Base-by-base conservation (phyloP, 345 rosid species). In the Crucihimalaya himalaica region DNA sequence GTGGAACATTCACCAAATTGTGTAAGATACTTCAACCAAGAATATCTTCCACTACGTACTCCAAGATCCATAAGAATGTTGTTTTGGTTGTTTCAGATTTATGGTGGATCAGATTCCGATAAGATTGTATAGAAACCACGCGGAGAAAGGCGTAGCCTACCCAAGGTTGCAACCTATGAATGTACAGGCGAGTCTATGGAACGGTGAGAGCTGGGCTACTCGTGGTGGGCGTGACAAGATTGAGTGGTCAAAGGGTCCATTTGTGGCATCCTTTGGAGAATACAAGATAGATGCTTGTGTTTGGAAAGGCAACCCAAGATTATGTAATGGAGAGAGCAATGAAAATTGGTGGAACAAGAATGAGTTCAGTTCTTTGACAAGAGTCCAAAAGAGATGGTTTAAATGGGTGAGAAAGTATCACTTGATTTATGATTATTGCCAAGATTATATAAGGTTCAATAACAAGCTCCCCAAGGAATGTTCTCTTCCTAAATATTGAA, bases 201-300 rank as follows among this genome's bases (percentile, higher is more conserved):
- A 91, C 10, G 98, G 97, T 9, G 96, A 88, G 57, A 83, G 80
- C 72, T 93, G 97, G 98, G 97, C 97, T 8, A 91, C 98, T 37
- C 81, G 86, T 0, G 97, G 96, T 14, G 97, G 97, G 2, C 79
- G 37, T 16, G 92, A 87, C 73, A 93, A 88, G 71, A 75, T 88
- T 13, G 86, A 91, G 28, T 89, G 97, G 98, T 85, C 90, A 20
- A 83, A 85, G 69, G 84, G 84, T 40, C 97, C 98, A 0, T 93
- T 93, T 48, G 72, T 86, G 45, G 86, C 91, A 19, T 84, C 92
- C 6, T 93, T 91, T 62, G 82, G 78, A 1, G 79, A 89, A 55
- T 88, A 85, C 84, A 81, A 55, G 25, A 84, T 91, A 2, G 94
- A 89, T 68, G 94, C 86, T 5, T 90, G 98, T 71, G 67, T 88